Base-by-base conservation (phyloP, 108 stramenopile genomes). In the Nitzschia sp. region DNA sequence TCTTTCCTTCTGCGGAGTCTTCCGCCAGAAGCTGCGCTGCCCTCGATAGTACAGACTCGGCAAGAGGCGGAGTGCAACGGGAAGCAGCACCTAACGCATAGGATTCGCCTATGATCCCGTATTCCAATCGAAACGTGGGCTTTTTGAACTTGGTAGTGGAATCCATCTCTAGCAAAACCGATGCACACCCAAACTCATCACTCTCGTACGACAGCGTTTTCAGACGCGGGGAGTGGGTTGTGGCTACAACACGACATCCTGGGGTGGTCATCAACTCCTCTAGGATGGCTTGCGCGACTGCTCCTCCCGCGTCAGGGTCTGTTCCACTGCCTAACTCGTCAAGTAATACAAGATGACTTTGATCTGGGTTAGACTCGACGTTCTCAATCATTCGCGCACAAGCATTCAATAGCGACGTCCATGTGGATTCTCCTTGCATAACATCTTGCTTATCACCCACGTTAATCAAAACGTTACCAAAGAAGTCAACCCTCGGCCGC, bases 251-350 rank as follows among this genome's bases (percentile, higher is more conserved):
- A 29, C 70, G 80, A 49, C 78, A 85, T 19, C 23, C 35, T 5
- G 68, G 11, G 18, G 48, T 61, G 27, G 19, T 56, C 11, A 88
- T 65, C 5, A 91, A 27, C 42, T 85, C 82, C 64, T 94, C 92
- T 34, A 94, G 30, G 21, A 94, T 69, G n/a, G 89, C 78, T 68
- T 85, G 87, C 18, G 86, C 80, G 54, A 94, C 78, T 11, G 88
- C 87, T 36, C 85, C 82, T 1, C 89, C 89, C 13, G 89, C 86
- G 32, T 70, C 70, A 0, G 86, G 86, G 51, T 94, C 92, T 2
- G 92, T 94, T 0, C 92, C 92, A 24, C 84, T 81, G 8, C 92
- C 92, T 2, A 94, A 63, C 56, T 94, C 92, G 64, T 94, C 92
- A 24, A 94, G 61, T 5, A 94, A 68, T 2, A 89, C 64, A 13